These are phyloP conservation scores for Solanum peruvianum DNA, from an alignment of 257 asterid species.

Conservation along the genomic window DNA sequence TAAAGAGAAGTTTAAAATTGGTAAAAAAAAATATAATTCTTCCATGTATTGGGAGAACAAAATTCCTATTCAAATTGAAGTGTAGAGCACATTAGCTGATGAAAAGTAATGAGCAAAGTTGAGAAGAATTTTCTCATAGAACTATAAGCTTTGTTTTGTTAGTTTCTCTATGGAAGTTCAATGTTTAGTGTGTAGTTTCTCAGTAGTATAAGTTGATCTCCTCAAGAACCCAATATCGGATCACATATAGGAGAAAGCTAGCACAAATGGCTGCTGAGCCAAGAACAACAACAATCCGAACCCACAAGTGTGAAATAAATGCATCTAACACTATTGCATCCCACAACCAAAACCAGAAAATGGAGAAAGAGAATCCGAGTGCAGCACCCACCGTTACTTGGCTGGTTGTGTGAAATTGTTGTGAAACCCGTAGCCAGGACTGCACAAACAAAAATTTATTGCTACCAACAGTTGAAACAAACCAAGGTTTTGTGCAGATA, in stretches of 20 bases:
- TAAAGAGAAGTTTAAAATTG: not conserved
- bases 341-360: constrained; percentile 73
- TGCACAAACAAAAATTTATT: constrained; percentile 16
- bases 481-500: not conserved
- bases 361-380: constrained; percentile 35
- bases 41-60: not conserved
- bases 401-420: constrained; percentile 52
- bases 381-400: constrained; percentile 70
- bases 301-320: constrained; percentile 33
- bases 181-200: not conserved
- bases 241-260: constrained; percentile 20
- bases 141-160: not conserved
- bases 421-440: constrained; percentile 88
- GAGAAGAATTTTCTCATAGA: not conserved
- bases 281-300: constrained; percentile 25
- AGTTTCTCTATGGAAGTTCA: not conserved
- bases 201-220: constrained; percentile 9
- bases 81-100: too few species aligned
- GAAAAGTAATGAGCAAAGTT: too few species aligned
- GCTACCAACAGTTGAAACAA: not conserved
- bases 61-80: too few species aligned
- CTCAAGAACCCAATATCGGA: constrained; percentile 27
- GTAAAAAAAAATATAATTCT: not conserved
- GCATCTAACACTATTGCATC: constrained; percentile 22
- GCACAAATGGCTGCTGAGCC: constrained; percentile 21